Conservation (phyloP, 169 alveolate species). For the Plasmodium gonderi region DNA sequence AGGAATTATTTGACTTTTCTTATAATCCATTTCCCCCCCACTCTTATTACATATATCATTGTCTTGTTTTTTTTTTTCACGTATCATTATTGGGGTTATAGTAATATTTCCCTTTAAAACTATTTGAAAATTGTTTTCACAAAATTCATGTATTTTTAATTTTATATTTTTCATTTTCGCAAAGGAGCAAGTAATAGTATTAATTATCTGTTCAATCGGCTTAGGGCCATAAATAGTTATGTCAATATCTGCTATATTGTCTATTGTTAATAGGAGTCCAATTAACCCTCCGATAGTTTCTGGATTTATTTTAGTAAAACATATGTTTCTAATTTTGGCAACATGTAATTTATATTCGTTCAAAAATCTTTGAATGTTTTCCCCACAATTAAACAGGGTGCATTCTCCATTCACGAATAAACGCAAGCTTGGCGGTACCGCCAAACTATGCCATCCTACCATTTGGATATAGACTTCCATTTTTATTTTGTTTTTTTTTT, state of each 20-base stretch:
- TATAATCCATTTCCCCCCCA: not conserved
- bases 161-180: slow-evolving; percentile 75
- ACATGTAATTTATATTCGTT: slow-evolving; percentile 85
- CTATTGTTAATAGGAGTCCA: slow-evolving; percentile 86
- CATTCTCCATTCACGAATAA: slow-evolving; percentile 80
- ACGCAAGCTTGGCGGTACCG: slow-evolving; percentile 88
- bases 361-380: slow-evolving; percentile 87
- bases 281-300: slow-evolving; percentile 86
- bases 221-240: slow-evolving; percentile 87
- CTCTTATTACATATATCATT: not conserved
- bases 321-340: slow-evolving; percentile 77
- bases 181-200: slow-evolving; percentile 60
- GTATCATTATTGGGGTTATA: slow-evolving; percentile 41
- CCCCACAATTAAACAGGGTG: slow-evolving; percentile 88
- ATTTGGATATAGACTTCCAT: slow-evolving; percentile 83
- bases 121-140: slow-evolving; percentile 23
- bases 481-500: slow-evolving; percentile 49
- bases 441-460: slow-evolving; percentile 84
- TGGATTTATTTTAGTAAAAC: slow-evolving; percentile 82
- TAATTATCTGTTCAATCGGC: slow-evolving; percentile 68
- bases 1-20: not conserved
- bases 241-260: slow-evolving; percentile 78
- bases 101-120: slow-evolving; percentile 58
- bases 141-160: slow-evolving; percentile 18
- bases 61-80: slow-evolving; percentile 4